phyloP scores from a whole-genome alignment of 208 protist species.

The Trypanosoma theileri region DNA sequence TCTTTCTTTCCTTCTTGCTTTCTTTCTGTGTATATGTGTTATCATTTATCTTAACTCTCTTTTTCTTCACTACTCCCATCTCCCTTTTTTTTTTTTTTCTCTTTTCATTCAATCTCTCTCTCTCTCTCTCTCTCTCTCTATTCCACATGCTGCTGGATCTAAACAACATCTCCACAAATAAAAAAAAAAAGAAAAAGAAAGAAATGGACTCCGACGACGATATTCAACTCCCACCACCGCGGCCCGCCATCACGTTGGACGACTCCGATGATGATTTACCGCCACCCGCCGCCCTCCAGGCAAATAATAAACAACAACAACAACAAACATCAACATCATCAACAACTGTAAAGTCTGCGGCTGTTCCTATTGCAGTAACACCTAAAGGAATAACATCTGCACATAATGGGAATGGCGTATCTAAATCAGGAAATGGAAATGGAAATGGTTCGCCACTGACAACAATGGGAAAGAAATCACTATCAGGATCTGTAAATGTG shows the following conservation, averaged over 20 bases:
- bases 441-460: not conserved
- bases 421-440: no score
- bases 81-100: no score
- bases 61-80: no score
- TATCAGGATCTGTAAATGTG: not conserved
- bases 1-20: no score
- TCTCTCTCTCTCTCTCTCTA: no score
- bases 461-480: not conserved
- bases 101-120: no score
- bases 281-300: constrained; percentile 1
- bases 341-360: not conserved
- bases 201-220: constrained; percentile 26
- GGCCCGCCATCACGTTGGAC: constrained; percentile 10
- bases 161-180: not conserved
- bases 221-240: constrained; percentile 9
- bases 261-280: constrained; percentile 29
- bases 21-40: no score
- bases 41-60: no score
- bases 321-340: no score
- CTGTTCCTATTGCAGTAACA: not conserved
- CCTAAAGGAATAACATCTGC: not conserved
- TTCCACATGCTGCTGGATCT: no score
- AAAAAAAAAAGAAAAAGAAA: not conserved
- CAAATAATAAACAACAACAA: not conserved
- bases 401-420: no score